A percentile compares a stretch with the other conserved stretches of the same genome.
These are phyloP conservation scores for Bombardia bombarda DNA, from an alignment of 495 filamentous ascomycete genomes.

Conservation along the genomic window DNA sequence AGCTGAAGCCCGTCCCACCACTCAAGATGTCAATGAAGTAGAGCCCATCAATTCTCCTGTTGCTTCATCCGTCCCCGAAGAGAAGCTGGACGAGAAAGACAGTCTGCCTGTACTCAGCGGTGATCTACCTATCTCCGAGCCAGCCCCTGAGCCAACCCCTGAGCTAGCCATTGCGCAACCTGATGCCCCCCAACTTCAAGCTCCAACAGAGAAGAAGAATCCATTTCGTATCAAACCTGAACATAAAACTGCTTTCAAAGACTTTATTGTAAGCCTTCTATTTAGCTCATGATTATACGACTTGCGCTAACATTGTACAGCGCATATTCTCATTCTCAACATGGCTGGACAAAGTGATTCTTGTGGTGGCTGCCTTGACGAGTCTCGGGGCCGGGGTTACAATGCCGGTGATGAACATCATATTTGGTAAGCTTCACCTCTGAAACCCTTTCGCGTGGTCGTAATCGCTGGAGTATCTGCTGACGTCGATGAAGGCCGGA, in stretches of 20 bases:
- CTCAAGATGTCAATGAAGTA: not conserved
- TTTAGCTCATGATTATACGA: not conserved
- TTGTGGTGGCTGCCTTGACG: constrained; percentile 31
- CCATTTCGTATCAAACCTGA: constrained; percentile 14
- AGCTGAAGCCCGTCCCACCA: not conserved
- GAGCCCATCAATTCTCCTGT: not conserved
- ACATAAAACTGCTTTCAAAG: constrained; percentile 20
- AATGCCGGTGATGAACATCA: constrained; percentile 40
- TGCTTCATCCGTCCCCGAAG: not conserved
- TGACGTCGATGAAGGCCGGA: constrained; percentile 26
- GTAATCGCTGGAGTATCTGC: too few species aligned
- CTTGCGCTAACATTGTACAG: constrained; percentile 10
- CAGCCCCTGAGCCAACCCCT: not conserved
- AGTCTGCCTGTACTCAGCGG: too few species aligned
- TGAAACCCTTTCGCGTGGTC: too few species aligned
- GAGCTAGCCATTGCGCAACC: too few species aligned
- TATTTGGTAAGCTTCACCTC: constrained; percentile 41
- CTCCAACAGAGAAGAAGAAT: constrained; percentile 13
- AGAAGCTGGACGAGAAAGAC: constrained; percentile 3
- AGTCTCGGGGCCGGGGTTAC: constrained; percentile 45
- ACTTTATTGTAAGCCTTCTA: constrained; percentile 22
- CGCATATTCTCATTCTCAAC: constrained; percentile 43
- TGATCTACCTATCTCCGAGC: too few species aligned
- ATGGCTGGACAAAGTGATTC: constrained; percentile 31
- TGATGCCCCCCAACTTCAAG: too few species aligned